Base-by-base conservation (phyloP, 768 basidiomycete genomes). In the Phylloporus sp. region DNA sequence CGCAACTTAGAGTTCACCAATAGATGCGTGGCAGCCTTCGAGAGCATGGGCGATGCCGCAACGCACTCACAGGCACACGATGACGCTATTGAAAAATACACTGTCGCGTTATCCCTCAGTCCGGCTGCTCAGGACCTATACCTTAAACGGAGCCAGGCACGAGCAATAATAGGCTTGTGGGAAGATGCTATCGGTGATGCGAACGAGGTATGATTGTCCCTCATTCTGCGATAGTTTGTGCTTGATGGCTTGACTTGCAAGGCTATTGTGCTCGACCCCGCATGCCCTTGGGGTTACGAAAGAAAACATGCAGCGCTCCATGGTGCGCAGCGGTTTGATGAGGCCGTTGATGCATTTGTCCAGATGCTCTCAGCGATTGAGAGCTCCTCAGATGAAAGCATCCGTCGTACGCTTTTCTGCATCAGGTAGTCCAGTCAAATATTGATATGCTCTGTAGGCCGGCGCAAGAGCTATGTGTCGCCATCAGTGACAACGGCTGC, bases 61-160 rank as follows among this genome's bases (percentile, higher is more conserved):
- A 40, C 43, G 5, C 23, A 36, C 18, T 52, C 57, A 1, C 36
- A 46, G 15, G 26, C 24, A 16, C 39, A 59, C 6, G 48, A 59
- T 11, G 41, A 55, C 27, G 59, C 59, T 10, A 55, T 59, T 38
- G 50, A 43, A n/a, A 47, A 50, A 13, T 59, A 59, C 23, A 53
- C 57, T 1, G 29, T 50, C 6, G 59, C 59, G 8, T 24, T 60
- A 27, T 56, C 50, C 8, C 54, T 60, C 45, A 23, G 43, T 13
- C 57, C 34, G 15, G 39, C 13, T 6, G 18, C 45, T 20, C 40
- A 42, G 7, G 8, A 28, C 12, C 28, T 60, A 15, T 49, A 39
- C 28, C 38, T 55, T 5, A 60, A 60, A 27, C 57, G 59, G n/a
- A 60, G 57, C 40, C 45, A 49, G 28, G 59, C 35, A 11, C 54